A percentile compares a stretch with the other conserved stretches of the same genome.
Conservation (phyloP, 2,329 filamentous ascomycete genomes). For the Botryotinia narcissicola region DNA sequence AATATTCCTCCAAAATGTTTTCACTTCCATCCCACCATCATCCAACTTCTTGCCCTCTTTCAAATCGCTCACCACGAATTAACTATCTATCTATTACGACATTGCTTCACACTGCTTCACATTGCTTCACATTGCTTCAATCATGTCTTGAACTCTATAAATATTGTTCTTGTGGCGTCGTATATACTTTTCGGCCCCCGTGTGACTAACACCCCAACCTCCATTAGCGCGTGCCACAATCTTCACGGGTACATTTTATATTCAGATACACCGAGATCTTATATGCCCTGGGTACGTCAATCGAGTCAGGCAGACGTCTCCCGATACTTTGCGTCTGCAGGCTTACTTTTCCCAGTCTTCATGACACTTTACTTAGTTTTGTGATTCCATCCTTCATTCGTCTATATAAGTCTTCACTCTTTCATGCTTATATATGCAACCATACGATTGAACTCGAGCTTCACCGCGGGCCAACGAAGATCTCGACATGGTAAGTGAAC, state of each 20-base stretch:
- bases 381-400: constrained; percentile 10
- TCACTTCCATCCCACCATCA: neutral
- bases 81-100: constrained; percentile 5
- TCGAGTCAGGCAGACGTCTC: constrained; percentile 17
- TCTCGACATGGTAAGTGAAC: constrained; percentile 19
- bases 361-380: constrained; percentile 6
- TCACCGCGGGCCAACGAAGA: constrained; percentile 10
- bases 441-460: constrained; percentile 7
- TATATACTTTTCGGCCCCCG: constrained; percentile 20
- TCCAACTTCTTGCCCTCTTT: neutral
- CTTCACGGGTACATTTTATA: constrained; percentile 17
- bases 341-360: neutral
- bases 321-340: constrained; percentile 1
- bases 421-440: constrained; percentile 16
- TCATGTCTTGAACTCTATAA: constrained; percentile 16
- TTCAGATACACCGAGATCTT: constrained; percentile 8
- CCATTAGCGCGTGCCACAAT: constrained; percentile 31
- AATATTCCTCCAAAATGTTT: constrained; percentile 4
- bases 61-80: neutral
- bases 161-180: constrained; percentile 24
- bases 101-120: neutral
- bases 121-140: neutral
- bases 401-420: constrained; percentile 16
- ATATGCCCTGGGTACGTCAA: constrained; percentile 8
- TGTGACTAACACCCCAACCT: constrained; percentile 32